Evolutionary conservation across 768 basidiomycete species (phyloP), one percentile per base, ranked within the genome.

Genomic region (Tulasnella sp.): DNA sequence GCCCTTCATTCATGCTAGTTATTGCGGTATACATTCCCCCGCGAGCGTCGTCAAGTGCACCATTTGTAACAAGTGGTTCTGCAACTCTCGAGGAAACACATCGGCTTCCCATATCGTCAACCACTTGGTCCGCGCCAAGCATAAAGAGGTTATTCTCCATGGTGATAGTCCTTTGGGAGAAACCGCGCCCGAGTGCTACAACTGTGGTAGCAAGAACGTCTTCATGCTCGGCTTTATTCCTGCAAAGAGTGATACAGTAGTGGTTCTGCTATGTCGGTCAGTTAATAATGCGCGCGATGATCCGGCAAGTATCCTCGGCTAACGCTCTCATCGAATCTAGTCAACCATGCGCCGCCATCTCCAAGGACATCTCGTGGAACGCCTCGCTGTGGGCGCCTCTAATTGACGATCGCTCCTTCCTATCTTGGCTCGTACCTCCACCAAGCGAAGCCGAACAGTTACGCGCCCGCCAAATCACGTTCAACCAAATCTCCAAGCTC

Each of bases 191-290:
- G 97, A 99, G 85, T 99, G 97, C 83, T 99, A 99, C 86, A 96
- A 96, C 81, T 99, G 97, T 81, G 97, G 97, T 19, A 96, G 93
- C 86, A 98, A 97, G 85, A 99, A 99, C 81, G 97, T 99, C 15
- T 99, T 99, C 82, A 96, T 98, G 93, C 89, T 99, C 22, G 97
- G 97, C 3, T 99, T 99, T 81, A 99, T 99, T 80, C 97, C 97
- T 2, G 97, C 97, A 25, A 99, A 99, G 85, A 94, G 93, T 81
- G 97, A 99, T 81, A 99, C 97, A 5, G 97, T 99, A 49, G 97
- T 99, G 42, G 97, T 99, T 40, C 86, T 99, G 22, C 87, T 99
- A 22, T 99, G 96, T 82, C 92, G 97, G 96, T 96, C 81, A 78
- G 92, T 86, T 29, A 39, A 34, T 39, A 34, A 68, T 77, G 77